Base-by-base conservation (phyloP, 2,329 filamentous ascomycete genomes). In the Aspergillus ochraceus region DNA sequence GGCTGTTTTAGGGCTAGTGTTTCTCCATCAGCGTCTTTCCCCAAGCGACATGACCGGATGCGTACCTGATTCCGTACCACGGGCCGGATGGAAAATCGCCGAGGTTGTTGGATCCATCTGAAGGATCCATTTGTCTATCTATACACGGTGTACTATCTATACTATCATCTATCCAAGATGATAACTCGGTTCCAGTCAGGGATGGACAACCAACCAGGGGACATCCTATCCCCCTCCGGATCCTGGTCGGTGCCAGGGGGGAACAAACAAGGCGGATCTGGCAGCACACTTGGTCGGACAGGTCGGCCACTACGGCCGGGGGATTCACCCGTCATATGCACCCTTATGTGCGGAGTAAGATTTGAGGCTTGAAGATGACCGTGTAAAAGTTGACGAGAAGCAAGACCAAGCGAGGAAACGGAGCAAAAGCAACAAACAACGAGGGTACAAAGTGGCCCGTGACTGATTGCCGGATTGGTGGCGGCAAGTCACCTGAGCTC, bases 11-110 rank as follows among this genome's bases (percentile, higher is more conserved):
- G 36, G 36, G 36, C 36, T 42, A 42, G 36, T 42, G 36, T n/a
- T 42, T 17, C 36, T 42, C 6, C 14, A 42, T 42, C 32, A 36
- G 26, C 30, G 29, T 36, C 17, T 51, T 49, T 50, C 39, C 54
- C 32, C 47, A 56, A 39, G 54, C 54, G 54, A 56, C 54, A 42
- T 29, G 46, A 42, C 36, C 42, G 47, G 46, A 56, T 19, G 14
- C 20, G 54, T 55, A 55, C 54, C 54, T 42, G 46, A 42, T n/a
- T 39, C 54, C 53, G 47, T 50, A 26, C 47, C 22, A 50, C 29
- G 26, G 45, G 32, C 17, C 45, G 6, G 53, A 47, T 22, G 53
- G 46, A 19, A 20, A 47, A 47, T 42, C 36, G 36, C 36, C 36
- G 36, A 47, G 45, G 45, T 22, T 46, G 42, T 29, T 36, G 45